A percentile compares a stretch with the other conserved stretches of the same genome.
Evolutionary conservation across 352 stramenopile genomes (phyloP).

Genomic region (Pythium coloratum): DNA sequence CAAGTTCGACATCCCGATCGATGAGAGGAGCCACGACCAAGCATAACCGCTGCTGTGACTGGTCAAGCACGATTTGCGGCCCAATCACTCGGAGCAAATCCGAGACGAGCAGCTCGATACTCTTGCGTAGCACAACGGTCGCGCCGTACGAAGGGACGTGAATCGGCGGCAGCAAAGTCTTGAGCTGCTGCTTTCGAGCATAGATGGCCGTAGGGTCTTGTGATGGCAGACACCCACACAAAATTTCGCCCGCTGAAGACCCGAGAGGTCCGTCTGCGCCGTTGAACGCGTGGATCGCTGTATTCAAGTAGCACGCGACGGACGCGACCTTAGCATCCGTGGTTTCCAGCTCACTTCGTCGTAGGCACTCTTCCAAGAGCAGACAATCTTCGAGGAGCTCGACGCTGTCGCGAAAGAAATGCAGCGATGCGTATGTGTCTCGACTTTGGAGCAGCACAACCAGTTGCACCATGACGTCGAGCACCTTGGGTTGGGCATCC

Average conservation of each 20-base stretch:
- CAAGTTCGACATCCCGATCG: constrained; percentile 23
- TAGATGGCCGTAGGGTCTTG: constrained; percentile 17
- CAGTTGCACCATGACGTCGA: constrained; percentile 23
- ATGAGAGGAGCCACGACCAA: constrained; percentile 20
- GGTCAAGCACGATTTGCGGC: constrained; percentile 15
- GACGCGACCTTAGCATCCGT: constrained; percentile 7
- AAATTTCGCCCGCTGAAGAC: constrained; percentile 7
- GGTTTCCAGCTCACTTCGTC: constrained; percentile 5
- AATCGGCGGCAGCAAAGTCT: constrained; percentile 22
- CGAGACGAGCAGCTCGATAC: constrained; percentile 20
- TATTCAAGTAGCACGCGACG: constrained; percentile 33
- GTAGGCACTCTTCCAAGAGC: constrained; percentile 29
- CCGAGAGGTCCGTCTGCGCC: constrained; percentile 24
- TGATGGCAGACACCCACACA: constrained; percentile 29
- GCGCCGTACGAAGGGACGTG: constrained; percentile 14
- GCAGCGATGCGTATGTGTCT: constrained; percentile 27
- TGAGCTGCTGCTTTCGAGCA: constrained; percentile 26
- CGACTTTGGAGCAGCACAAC: constrained; percentile 26
- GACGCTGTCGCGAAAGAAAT: constrained; percentile 30
- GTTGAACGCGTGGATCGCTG: constrained; percentile 32
- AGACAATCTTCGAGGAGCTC: constrained; percentile 34
- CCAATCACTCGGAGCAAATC: constrained; percentile 17
- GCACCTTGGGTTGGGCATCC: constrained; percentile 18
- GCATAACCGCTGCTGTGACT: constrained; percentile 20
- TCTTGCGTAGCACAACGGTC: constrained; percentile 17